These are phyloP conservation scores for Diutina siamensis DNA, from an alignment of 1,139 yeast species.

Conservation along the genomic window DNA sequence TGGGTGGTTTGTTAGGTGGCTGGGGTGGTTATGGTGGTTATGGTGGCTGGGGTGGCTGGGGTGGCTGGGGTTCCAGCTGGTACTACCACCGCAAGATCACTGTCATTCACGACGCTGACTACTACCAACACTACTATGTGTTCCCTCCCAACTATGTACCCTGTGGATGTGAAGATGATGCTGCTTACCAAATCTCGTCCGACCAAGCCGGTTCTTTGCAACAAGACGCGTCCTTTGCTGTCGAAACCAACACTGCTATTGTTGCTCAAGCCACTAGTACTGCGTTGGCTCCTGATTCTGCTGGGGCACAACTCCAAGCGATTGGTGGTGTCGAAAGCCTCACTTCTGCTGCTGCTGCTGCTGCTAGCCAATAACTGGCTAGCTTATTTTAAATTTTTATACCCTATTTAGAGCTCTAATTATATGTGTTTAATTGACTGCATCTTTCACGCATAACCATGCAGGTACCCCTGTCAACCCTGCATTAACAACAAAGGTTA, in stretches of 20 bases:
- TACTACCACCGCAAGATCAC: constrained; percentile 2
- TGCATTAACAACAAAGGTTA: constrained; percentile 18
- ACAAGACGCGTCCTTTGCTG: background rate
- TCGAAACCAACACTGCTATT: background rate
- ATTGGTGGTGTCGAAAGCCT: background rate
- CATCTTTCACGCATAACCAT: too few relatives aligned
- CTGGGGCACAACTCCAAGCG: background rate
- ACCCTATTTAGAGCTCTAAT: too few relatives aligned
- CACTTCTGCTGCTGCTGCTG: background rate
- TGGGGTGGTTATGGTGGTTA: background rate
- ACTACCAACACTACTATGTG: background rate
- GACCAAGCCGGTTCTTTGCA: background rate
- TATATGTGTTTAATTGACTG: too few relatives aligned
- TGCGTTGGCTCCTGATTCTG: background rate
- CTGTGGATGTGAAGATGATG: constrained; percentile 3
- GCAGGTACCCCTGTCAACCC: too few relatives aligned
- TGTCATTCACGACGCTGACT: background rate
- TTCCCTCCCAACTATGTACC: background rate
- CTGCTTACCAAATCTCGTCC: background rate
- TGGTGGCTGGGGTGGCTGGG: background rate
- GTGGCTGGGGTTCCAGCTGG: background rate
- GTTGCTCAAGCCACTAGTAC: background rate
- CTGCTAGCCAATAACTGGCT: too few relatives aligned
- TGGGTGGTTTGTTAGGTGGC: background rate
- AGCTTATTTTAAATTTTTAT: too few relatives aligned